Evolutionary conservation across 1,284 basidiomycete species (phyloP).

Genomic region (Cutaneotrichosporon cavernicola): DNA sequence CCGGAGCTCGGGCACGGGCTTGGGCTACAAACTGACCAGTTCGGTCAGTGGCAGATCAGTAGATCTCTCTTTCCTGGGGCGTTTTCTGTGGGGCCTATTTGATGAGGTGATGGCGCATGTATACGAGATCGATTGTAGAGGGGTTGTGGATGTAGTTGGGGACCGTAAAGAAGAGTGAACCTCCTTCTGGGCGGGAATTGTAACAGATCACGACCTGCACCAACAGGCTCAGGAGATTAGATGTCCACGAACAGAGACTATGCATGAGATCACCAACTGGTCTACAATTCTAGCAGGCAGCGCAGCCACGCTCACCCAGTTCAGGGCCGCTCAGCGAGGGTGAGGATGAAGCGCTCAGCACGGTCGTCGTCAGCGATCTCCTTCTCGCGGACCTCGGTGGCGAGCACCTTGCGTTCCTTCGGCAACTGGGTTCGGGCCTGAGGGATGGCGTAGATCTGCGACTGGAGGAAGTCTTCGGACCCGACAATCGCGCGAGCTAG

Average conservation of each 20-base stretch:
- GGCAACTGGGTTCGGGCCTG: constrained; percentile 61
- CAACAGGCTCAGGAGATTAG: too few species aligned
- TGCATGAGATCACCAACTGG: constrained; percentile 8
- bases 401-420: constrained; percentile 71
- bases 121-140: too few species aligned
- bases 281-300: constrained; percentile 5
- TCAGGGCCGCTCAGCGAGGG: constrained; percentile 30
- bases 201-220: too few species aligned
- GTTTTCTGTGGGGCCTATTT: too few species aligned
- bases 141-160: too few species aligned
- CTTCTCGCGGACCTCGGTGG: constrained; percentile 62
- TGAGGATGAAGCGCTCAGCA: constrained; percentile 63
- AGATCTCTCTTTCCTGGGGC: too few species aligned
- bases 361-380: constrained; percentile 91
- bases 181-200: too few species aligned
- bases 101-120: too few species aligned
- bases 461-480: constrained; percentile 65
- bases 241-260: background rate
- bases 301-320: background rate
- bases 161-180: too few species aligned
- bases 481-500: constrained; percentile 69
- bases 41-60: too few species aligned
- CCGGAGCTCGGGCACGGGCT: too few species aligned
- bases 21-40: too few species aligned
- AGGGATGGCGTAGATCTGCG: constrained; percentile 74